Conservation (phyloP, 441 rosid genomes). For the Populus tomentosa region DNA sequence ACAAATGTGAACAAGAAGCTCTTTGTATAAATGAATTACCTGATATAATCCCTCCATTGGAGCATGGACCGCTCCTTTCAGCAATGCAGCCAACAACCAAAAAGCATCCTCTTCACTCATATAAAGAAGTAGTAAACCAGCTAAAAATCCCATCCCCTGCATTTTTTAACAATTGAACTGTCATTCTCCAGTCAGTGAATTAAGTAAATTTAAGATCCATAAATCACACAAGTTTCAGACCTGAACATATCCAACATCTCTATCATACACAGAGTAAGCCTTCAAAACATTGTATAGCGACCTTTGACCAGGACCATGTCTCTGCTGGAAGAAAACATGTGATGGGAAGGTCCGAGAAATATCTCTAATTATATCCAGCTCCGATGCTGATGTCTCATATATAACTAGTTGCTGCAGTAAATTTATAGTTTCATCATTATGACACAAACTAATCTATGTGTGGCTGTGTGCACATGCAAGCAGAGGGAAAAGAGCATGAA, state of each 20-base stretch:
- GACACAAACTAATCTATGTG: background rate
- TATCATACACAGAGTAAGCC: slow-evolving; percentile 94
- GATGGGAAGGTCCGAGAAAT: slow-evolving; percentile 96
- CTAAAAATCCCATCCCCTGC: slow-evolving; percentile 96
- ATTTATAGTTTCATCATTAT: slow-evolving; percentile 15
- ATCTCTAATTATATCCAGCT: slow-evolving; percentile 87
- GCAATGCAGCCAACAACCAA: slow-evolving; percentile 92
- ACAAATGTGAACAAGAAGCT: background rate
- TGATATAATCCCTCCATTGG: slow-evolving; percentile 98
- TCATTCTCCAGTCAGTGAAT: slow-evolving; percentile 8
- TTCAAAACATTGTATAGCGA: slow-evolving; percentile 90
- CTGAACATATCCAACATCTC: slow-evolving; percentile 98
- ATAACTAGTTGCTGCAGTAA: slow-evolving; percentile 79
- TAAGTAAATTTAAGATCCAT: slow-evolving; percentile 11
- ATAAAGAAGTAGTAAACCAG: slow-evolving; percentile 89
- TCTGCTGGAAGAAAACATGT: slow-evolving; percentile 96
- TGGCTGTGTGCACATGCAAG: background rate
- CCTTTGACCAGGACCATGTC: slow-evolving; percentile 98
- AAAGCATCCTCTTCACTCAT: slow-evolving; percentile 99
- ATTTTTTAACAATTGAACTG: slow-evolving; percentile 17
- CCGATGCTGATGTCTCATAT: slow-evolving; percentile 93
- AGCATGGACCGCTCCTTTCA: slow-evolving; percentile 95
- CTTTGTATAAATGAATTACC: slow-evolving; percentile 36
- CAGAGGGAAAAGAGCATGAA: background rate
- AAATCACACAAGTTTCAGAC: slow-evolving; percentile 20